phyloP scores from a whole-genome alignment of 192 early-diverging fungal genomes.

The Entomortierella lignicola region DNA sequence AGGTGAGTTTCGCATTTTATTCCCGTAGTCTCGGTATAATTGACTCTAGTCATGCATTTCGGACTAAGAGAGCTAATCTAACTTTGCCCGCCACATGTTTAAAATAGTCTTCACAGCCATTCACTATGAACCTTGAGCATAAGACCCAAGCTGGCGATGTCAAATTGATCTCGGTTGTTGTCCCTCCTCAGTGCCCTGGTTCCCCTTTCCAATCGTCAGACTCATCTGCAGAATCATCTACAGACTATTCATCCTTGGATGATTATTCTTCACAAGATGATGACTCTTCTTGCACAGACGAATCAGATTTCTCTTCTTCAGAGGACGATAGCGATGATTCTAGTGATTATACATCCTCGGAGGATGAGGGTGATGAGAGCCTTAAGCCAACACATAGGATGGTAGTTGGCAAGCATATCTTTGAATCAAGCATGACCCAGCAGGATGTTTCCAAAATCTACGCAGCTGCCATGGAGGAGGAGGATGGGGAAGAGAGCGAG shows the following conservation, averaged over 20 bases:
- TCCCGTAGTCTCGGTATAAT: background rate
- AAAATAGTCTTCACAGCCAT: constrained; percentile 36
- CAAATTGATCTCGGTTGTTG: constrained; percentile 30
- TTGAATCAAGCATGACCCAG: constrained; percentile 28
- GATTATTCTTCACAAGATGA: constrained; percentile 42
- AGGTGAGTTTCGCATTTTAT: constrained; percentile 16
- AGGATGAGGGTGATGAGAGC: constrained; percentile 25
- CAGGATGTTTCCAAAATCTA: constrained; percentile 30
- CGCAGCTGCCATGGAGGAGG: constrained; percentile 27
- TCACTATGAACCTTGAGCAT: constrained; percentile 53
- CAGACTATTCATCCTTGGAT: constrained; percentile 33
- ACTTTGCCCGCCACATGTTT: too few relatives aligned
- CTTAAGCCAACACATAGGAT: constrained; percentile 21
- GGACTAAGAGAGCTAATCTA: too few relatives aligned
- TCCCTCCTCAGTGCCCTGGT: constrained; percentile 40
- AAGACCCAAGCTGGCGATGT: constrained; percentile 45
- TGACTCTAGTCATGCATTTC: too few relatives aligned
- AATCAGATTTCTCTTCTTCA: constrained; percentile 28
- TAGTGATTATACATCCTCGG: constrained; percentile 29
- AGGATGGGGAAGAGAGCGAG: constrained; percentile 22
- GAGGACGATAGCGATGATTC: constrained; percentile 42
- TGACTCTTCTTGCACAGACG: constrained; percentile 32
- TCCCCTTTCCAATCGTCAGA: constrained; percentile 34
- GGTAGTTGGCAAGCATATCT: constrained; percentile 21
- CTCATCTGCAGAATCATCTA: constrained; percentile 33